Conservation (phyloP, 1,284 basidiomycete genomes). For the Volvariella surrecta region DNA sequence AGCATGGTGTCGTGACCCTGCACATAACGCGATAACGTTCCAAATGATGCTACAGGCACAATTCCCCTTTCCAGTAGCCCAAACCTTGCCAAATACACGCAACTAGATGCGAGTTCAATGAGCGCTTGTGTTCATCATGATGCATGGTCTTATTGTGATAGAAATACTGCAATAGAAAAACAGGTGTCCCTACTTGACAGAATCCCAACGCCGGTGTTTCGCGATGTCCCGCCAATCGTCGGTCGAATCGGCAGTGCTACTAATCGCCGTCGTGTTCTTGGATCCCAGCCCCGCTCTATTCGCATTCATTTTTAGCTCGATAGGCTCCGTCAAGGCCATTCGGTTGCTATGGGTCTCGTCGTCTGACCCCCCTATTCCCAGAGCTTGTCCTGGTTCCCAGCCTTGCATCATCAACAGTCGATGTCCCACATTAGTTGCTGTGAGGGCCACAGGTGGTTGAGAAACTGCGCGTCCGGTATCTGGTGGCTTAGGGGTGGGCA, state of each 20-base stretch:
- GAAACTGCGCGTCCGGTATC: slow-evolving; percentile 28
- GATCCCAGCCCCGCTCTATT: slow-evolving; percentile 47
- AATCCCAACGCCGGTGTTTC: slow-evolving; percentile 18
- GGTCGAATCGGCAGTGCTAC: slow-evolving; percentile 8
- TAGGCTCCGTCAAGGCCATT: slow-evolving; percentile 43
- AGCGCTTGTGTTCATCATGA: no score
- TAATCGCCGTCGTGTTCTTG: background rate
- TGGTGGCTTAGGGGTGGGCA: slow-evolving; percentile 28
- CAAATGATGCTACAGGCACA: no score
- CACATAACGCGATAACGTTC: no score
- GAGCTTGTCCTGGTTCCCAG: slow-evolving; percentile 58
- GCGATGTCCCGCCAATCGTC: slow-evolving; percentile 17
- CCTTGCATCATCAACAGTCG: slow-evolving; percentile 62
- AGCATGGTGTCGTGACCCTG: slow-evolving; percentile 7
- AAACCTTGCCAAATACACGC: no score
- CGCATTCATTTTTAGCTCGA: slow-evolving; percentile 33
- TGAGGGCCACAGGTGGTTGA: slow-evolving; percentile 34
- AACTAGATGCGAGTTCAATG: no score
- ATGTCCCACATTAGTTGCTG: slow-evolving; percentile 57
- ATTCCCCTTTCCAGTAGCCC: slow-evolving; percentile 16
- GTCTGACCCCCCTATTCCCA: slow-evolving; percentile 30
- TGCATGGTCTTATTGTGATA: no score
- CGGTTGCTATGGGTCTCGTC: slow-evolving; percentile 20
- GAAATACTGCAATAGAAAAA: no score
- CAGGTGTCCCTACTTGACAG: slow-evolving; percentile 5